phyloP scores from a whole-genome alignment of 148 eudicot species.

The Pharnaceum exiguum region DNA sequence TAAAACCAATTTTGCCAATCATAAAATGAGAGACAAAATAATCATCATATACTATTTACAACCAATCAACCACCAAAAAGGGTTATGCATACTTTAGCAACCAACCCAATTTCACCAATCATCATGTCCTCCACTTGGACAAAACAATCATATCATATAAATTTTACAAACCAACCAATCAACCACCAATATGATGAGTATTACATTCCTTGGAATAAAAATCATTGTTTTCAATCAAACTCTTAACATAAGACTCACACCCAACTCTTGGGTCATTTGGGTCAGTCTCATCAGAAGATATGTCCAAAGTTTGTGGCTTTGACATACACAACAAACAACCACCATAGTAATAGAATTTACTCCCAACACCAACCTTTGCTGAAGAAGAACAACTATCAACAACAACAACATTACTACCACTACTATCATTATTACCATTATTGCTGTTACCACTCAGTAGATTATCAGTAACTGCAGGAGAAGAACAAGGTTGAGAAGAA shows the following conservation, averaged over 20 bases:
- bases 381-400: too few relatives aligned
- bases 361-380: too few relatives aligned
- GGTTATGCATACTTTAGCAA: too few relatives aligned
- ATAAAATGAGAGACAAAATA: too few relatives aligned
- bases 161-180: slow-evolving; percentile 1
- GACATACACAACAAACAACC: too few relatives aligned
- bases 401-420: slow-evolving; percentile 28
- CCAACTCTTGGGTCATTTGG: slow-evolving; percentile 29
- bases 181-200: slow-evolving; percentile 56
- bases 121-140: not conserved
- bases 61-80: too few relatives aligned
- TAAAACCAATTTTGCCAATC: not conserved
- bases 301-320: slow-evolving; percentile 32
- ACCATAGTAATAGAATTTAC: too few relatives aligned
- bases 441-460: slow-evolving; percentile 7
- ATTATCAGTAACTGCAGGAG: not conserved
- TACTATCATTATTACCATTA: slow-evolving; percentile 9
- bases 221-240: slow-evolving; percentile 72
- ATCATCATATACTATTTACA: too few relatives aligned
- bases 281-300: slow-evolving; percentile 28
- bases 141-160: not conserved
- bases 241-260: slow-evolving; percentile 38
- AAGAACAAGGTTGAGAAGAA: slow-evolving; percentile 7
- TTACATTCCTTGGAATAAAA: slow-evolving; percentile 70
- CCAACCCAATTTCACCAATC: not conserved